Base-by-base conservation (phyloP, 2,329 filamentous ascomycete genomes). In the Curvularia eragrostidis region DNA sequence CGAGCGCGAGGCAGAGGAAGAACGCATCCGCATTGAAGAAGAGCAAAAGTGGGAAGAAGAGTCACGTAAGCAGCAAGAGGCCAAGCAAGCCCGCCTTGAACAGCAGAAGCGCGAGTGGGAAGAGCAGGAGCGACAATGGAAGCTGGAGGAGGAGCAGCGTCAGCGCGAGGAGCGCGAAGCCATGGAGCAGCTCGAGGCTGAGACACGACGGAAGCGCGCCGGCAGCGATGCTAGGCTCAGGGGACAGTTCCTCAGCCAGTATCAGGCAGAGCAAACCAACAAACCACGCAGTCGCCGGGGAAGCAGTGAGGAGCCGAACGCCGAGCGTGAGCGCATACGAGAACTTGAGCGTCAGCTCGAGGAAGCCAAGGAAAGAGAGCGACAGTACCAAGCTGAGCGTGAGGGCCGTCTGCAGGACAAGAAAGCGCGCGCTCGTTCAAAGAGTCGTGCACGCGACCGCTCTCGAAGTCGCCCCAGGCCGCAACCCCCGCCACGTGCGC, bases 221-320 rank as follows among this genome's bases (percentile, higher is more conserved):
- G 81, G 80, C 61, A 89, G 85, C 69, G 88, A 93, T 67, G 82
- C 84, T 36, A 86, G 88, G 61, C 81, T 97, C 21, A 89, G 88
- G 59, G 93, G 93, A 2, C 93, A 97, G 72, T 93, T 89, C 67
- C 83, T 96, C 49, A 94, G 91, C 71, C 90, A 97, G 72, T 96
- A 97, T 73, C 89, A 91, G 74, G 87, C 89, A 19, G 88, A 91
- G 65, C 87, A 90, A 72, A 75, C 70, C 8, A 68, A 64, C 48
- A 72, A 71, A 26, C 65, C 75, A 8, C 71, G 70, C 36, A 78
- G 75, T 54, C 74, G 67, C 41, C 74, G 66, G 50, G 73, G 71
- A 65, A 70, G 82, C 71, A 66, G 69, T 67, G 73, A 77, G 57
- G 80, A 82, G 52, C 84, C 78, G 59, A 80, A 79, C 23, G 77